phyloP scores from a whole-genome alignment of 768 basidiomycete species.

The Leccinum incarnatum region DNA sequence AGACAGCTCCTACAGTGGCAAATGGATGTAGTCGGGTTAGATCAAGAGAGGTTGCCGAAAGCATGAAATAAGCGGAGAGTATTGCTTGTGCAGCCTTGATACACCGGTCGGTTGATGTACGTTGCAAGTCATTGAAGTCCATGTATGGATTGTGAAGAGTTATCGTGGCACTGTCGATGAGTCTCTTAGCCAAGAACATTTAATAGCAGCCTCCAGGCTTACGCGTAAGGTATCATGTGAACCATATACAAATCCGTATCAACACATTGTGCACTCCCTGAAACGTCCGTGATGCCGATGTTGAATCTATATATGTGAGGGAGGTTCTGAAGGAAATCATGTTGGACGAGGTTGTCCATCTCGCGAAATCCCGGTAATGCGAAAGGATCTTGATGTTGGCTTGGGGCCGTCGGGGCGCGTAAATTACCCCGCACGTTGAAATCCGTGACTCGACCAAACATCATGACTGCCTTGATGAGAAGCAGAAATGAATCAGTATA shows the following conservation, averaged over 20 bases:
- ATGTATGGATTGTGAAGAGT: slow-evolving; percentile 85
- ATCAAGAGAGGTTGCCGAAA: slow-evolving; percentile 82
- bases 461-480: slow-evolving; percentile 79
- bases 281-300: slow-evolving; percentile 56
- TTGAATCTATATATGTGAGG: slow-evolving; percentile 67
- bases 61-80: slow-evolving; percentile 68
- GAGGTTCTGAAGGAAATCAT: slow-evolving; percentile 66
- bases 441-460: slow-evolving; percentile 84
- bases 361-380: slow-evolving; percentile 61
- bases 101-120: slow-evolving; percentile 67
- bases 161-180: slow-evolving; percentile 65
- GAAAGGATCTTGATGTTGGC: slow-evolving; percentile 74
- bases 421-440: slow-evolving; percentile 76
- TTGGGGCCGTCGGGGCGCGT: slow-evolving; percentile 60
- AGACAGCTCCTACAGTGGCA: slow-evolving; percentile 57
- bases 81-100: slow-evolving; percentile 73
- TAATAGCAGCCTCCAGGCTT: slow-evolving; percentile 24
- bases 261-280: slow-evolving; percentile 52
- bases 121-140: slow-evolving; percentile 65
- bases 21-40: slow-evolving; percentile 79
- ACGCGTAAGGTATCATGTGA: slow-evolving; percentile 85
- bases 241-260: slow-evolving; percentile 89
- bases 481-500: slow-evolving; percentile 83
- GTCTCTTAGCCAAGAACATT: slow-evolving; percentile 9
- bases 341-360: slow-evolving; percentile 65